phyloP scores from a whole-genome alignment of 2,329 filamentous ascomycete species.

The Neodidymelliopsis sp. region DNA sequence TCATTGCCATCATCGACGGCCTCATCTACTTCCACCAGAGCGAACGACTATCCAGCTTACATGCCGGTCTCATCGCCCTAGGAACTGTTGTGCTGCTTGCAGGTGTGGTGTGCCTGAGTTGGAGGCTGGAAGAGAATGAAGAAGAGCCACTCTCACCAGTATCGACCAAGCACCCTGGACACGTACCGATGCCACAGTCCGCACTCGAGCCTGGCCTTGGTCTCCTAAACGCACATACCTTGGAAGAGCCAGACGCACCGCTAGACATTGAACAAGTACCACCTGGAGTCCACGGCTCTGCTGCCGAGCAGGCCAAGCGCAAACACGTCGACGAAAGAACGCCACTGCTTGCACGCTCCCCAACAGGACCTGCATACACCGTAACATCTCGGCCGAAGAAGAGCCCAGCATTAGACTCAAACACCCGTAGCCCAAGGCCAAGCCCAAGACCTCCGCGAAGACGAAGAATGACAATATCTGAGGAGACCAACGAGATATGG shows the following conservation, averaged over 20 bases:
- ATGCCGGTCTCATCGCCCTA: constrained; percentile 82
- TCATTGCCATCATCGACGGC: constrained; percentile 95
- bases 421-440: constrained; percentile 29
- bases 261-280: constrained; percentile 39
- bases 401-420: constrained; percentile 29
- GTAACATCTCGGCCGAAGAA: constrained; percentile 33
- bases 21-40: constrained; percentile 96
- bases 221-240: constrained; percentile 74
- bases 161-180: constrained; percentile 43
- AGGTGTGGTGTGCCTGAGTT: constrained; percentile 90
- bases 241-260: constrained; percentile 55
- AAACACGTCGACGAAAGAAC: constrained; percentile 44
- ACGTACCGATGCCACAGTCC: constrained; percentile 61
- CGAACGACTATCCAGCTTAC: constrained; percentile 75
- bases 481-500: constrained; percentile 84
- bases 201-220: constrained; percentile 83
- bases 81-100: constrained; percentile 86
- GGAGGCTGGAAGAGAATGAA: constrained; percentile 84
- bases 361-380: constrained; percentile 43
- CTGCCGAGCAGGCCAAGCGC: constrained; percentile 37
- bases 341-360: constrained; percentile 44
- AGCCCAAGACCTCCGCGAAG: constrained; percentile 38
- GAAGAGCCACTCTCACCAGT: constrained; percentile 60
- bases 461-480: constrained; percentile 60
- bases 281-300: constrained; percentile 38